Base-by-base conservation (phyloP, 768 basidiomycete genomes). In the Crepidotus variabilis region DNA sequence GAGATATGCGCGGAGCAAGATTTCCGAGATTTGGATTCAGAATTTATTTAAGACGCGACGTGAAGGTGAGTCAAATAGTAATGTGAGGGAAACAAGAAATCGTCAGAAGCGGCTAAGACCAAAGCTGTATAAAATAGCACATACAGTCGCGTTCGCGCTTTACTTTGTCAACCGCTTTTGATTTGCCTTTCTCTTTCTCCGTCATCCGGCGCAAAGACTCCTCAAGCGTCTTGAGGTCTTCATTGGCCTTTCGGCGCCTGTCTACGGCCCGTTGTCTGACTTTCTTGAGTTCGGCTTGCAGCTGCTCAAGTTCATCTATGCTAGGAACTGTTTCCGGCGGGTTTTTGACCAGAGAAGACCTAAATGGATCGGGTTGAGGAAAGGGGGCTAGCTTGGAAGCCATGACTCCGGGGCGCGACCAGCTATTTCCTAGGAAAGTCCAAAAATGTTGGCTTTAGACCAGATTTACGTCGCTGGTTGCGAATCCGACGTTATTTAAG, bases 71-170 rank as follows among this genome's bases (percentile, higher is more conserved):
- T 14, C 35, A 49, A 54, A 43, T 6, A 33, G 56, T 20, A 48
- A 20, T 32, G 35, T 2, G 48, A 21, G 35, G 48, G 28, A 22
- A 59, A 45, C 51, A 50, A 39, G 39, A 54, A 34, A 39, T 46
- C 24, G 46, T 46, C 34, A 46, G 48, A 39, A 56, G 28, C 34
- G 46, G 21, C 45, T 51, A 48, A 22, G 36, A 50, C 22, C 21
- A 56, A 20, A 35, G 48, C 35, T 22, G 3, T 51, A 56, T 47
- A 49, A 35, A 20, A 34, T 18, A 24, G 34, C 52, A 87, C 88
- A 73, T 77, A 91, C 90, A 84, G 63, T 84, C 88, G 63, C 81
- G 82, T 67, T 90, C 90, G 51, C 83, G 79, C 73, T 87, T 88
- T 58, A 85, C 75, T 71, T 82, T 89, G 55, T 88, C 88, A 46